Evolutionary conservation across 2,329 filamentous ascomycete genomes (phyloP).

Genomic region (Cordyceps cicadae): DNA sequence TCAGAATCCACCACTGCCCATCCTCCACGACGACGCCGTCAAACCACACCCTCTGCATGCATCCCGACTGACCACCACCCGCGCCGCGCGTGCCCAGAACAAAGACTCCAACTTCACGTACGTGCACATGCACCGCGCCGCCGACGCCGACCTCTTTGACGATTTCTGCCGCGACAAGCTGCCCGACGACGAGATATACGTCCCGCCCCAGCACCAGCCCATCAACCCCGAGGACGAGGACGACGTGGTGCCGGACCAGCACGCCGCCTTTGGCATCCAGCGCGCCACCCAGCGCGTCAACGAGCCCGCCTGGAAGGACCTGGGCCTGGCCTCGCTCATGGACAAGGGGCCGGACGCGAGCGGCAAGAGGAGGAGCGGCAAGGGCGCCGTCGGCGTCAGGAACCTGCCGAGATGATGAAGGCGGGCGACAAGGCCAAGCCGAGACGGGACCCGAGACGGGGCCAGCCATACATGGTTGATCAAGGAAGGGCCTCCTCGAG

Average conservation of each 20-base stretch:
- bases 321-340: constrained; percentile 66
- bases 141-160: constrained; percentile 72
- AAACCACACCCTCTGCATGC: neutral
- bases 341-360: constrained; percentile 43
- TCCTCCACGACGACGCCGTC: neutral
- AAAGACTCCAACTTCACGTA: constrained; percentile 71
- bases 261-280: constrained; percentile 79
- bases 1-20: too few species aligned
- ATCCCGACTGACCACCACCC: too few species aligned
- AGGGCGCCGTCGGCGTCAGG: constrained; percentile 13
- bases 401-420: too few species aligned
- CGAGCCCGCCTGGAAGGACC: constrained; percentile 71
- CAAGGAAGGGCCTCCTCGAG: too few species aligned
- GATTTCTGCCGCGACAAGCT: constrained; percentile 64
- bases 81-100: too few species aligned
- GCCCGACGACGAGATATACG: constrained; percentile 71
- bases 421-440: too few species aligned
- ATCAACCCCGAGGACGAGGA: constrained; percentile 84
- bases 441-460: too few species aligned
- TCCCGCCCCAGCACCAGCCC: constrained; percentile 71
- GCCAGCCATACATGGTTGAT: too few species aligned
- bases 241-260: constrained; percentile 80
- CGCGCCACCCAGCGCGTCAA: constrained; percentile 64
- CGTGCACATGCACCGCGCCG: constrained; percentile 63
- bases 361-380: constrained; percentile 13